A percentile compares a stretch with the other conserved stretches of the same genome.
phyloP scores from a whole-genome alignment of 2,329 filamentous ascomycete genomes.

The Penicillium digitatum region DNA sequence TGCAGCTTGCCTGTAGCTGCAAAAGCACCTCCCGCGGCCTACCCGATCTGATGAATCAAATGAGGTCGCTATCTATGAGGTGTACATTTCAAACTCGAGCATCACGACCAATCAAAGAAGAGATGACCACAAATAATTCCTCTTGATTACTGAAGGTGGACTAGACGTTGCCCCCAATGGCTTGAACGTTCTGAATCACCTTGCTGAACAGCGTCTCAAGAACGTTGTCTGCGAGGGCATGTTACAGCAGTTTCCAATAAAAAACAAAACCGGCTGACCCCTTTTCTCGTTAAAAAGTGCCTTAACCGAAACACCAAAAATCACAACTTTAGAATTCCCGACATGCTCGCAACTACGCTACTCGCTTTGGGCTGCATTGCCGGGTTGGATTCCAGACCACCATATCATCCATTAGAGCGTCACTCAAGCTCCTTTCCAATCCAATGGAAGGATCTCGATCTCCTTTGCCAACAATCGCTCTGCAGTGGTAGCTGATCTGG shows the following conservation, averaged over 20 bases:
- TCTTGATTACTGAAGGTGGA: slow-evolving; percentile 37
- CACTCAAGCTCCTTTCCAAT: slow-evolving; percentile 23
- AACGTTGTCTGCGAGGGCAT: slow-evolving; percentile 37
- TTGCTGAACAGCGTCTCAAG: slow-evolving; percentile 35
- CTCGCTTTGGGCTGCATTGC: slow-evolving; percentile 38
- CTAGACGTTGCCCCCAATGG: slow-evolving; percentile 42
- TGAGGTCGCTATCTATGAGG: slow-evolving; percentile 41
- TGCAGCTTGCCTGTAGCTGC: slow-evolving; percentile 38
- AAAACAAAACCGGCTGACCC: slow-evolving; percentile 33
- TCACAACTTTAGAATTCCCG: slow-evolving; percentile 6
- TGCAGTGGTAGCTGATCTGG: slow-evolving; percentile 38
- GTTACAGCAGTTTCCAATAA: slow-evolving; percentile 33
- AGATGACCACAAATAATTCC: slow-evolving; percentile 27
- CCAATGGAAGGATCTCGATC: slow-evolving; percentile 26
- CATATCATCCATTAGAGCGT: slow-evolving; percentile 36
- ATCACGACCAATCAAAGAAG: slow-evolving; percentile 17
- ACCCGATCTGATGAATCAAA: slow-evolving; percentile 18
- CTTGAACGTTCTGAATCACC: slow-evolving; percentile 36
- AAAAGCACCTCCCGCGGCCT: slow-evolving; percentile 37
- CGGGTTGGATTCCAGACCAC: slow-evolving; percentile 33
- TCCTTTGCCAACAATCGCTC: slow-evolving; percentile 35
- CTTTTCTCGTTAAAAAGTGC: slow-evolving; percentile 27
- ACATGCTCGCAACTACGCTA: slow-evolving; percentile 39
- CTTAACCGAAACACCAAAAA: neutral
- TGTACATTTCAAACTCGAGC: slow-evolving; percentile 33